Evolutionary conservation across 208 protist genomes (phyloP).

Genomic region (Trypanosoma mega): DNA sequence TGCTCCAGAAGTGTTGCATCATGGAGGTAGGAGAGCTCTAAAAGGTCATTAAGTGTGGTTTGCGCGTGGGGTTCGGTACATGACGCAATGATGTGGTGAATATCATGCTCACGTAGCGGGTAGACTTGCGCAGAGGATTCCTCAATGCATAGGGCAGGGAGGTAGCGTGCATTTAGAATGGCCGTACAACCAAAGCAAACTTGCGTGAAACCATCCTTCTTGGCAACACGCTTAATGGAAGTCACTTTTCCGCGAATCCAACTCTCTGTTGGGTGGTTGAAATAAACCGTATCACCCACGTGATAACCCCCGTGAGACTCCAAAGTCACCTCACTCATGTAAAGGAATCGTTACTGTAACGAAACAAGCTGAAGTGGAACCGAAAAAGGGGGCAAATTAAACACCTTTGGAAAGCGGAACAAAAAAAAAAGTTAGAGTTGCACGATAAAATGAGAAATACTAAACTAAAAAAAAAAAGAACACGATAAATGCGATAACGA

Average conservation of each 20-base stretch:
- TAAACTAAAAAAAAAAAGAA: neutral
- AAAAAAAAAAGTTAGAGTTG: neutral
- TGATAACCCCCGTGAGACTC: conserved; percentile 18
- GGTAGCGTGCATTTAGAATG: neutral
- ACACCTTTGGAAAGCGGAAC: neutral
- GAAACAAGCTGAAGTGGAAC: too few species aligned
- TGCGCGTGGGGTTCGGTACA: conserved; percentile 7
- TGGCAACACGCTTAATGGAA: conserved; percentile 20
- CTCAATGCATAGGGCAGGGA: neutral
- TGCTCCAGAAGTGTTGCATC: conserved; percentile 38
- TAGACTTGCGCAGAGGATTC: conserved; percentile 1
- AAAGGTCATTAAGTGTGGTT: conserved; percentile 31
- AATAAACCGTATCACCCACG: conserved; percentile 30
- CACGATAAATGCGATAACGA: neutral
- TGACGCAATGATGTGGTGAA: conserved; percentile 26
- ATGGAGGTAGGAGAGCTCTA: conserved; percentile 35
- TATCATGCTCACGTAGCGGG: conserved; percentile 15
- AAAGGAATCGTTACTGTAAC: too few species aligned
- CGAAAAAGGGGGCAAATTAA: too few species aligned
- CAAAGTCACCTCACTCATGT: conserved; percentile 6
- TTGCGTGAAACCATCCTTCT: conserved; percentile 25
- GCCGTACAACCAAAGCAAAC: conserved; percentile 14
- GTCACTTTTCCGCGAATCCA: conserved; percentile 30
- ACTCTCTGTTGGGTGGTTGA: conserved; percentile 37
- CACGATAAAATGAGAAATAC: too few species aligned